These are phyloP conservation scores for Porodaedalea pini DNA, from an alignment of 1,284 basidiomycete species.

Conservation along the genomic window DNA sequence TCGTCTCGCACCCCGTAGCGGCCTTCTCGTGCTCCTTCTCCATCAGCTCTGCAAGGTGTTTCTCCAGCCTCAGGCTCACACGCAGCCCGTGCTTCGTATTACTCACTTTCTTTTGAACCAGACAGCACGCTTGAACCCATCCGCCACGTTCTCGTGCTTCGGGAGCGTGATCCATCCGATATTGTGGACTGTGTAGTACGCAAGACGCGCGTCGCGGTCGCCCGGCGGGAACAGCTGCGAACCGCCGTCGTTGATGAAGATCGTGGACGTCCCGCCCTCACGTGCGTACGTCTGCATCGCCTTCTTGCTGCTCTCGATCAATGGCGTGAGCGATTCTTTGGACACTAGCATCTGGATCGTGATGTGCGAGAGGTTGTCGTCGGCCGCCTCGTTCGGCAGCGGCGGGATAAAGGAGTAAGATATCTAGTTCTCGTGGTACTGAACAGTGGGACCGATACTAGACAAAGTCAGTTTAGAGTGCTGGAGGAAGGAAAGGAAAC, in stretches of 20 bases:
- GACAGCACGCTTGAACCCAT: constrained; percentile 76
- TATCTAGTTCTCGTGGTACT: constrained; percentile 68
- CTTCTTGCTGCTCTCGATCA: constrained; percentile 75
- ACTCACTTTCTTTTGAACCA: constrained; percentile 86
- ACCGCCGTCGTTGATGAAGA: constrained; percentile 79
- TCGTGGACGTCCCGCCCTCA: constrained; percentile 74
- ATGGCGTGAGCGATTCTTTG: constrained; percentile 73
- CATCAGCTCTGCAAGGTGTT: constrained; percentile 49
- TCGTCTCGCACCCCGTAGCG: constrained; percentile 29
- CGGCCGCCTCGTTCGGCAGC: constrained; percentile 53
- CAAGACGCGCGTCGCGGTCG: constrained; percentile 61
- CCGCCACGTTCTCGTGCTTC: constrained; percentile 50
- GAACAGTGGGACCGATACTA: constrained; percentile 60
- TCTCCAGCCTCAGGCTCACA: constrained; percentile 72
- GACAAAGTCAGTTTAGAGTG: no score
- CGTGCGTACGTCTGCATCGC: constrained; percentile 85
- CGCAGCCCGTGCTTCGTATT: constrained; percentile 86
- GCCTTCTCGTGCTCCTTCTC: constrained; percentile 32
- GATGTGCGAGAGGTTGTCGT: constrained; percentile 62
- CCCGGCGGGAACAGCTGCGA: constrained; percentile 54
- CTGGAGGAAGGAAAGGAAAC: constrained; percentile 29
- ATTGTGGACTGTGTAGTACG: constrained; percentile 76
- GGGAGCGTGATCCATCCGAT: constrained; percentile 84
- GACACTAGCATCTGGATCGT: constrained; percentile 80
- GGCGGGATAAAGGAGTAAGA: constrained; percentile 67